phyloP scores from a whole-genome alignment of 331 rosid genomes.

The Ulmus americana region DNA sequence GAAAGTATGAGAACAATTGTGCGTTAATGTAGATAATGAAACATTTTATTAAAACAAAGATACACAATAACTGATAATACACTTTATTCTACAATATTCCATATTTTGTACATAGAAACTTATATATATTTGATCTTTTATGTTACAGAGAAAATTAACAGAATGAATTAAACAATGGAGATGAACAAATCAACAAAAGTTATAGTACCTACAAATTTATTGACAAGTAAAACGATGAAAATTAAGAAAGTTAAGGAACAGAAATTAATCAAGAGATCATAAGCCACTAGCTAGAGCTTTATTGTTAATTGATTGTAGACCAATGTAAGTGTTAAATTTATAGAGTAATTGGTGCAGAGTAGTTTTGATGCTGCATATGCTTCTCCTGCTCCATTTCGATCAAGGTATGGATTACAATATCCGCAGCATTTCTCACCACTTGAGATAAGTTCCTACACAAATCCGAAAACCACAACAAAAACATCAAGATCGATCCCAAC shows the following conservation, averaged over 20 bases:
- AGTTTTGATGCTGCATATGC: conserved; percentile 19
- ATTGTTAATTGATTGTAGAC: background rate
- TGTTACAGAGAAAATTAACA: background rate
- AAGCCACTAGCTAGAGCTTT: background rate
- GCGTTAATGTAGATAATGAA: no score
- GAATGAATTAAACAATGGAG: background rate
- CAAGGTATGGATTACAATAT: conserved; percentile 53
- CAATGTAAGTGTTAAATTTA: background rate
- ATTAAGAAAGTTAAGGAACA: background rate
- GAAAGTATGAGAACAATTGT: no score
- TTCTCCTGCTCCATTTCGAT: conserved; percentile 53
- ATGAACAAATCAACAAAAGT: background rate
- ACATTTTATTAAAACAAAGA: no score
- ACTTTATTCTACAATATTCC: no score
- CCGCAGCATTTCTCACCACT: conserved; percentile 49
- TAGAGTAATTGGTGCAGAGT: conserved; percentile 21
- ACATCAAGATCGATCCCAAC: conserved; percentile 1
- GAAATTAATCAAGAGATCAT: background rate
- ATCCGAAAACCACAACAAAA: background rate
- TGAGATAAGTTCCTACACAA: conserved; percentile 56
- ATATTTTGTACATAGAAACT: background rate
- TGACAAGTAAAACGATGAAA: background rate
- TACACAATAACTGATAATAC: no score
- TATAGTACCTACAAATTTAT: background rate
- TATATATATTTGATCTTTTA: background rate